Conservation (phyloP, 768 basidiomycete genomes). For the Suillus spraguei region DNA sequence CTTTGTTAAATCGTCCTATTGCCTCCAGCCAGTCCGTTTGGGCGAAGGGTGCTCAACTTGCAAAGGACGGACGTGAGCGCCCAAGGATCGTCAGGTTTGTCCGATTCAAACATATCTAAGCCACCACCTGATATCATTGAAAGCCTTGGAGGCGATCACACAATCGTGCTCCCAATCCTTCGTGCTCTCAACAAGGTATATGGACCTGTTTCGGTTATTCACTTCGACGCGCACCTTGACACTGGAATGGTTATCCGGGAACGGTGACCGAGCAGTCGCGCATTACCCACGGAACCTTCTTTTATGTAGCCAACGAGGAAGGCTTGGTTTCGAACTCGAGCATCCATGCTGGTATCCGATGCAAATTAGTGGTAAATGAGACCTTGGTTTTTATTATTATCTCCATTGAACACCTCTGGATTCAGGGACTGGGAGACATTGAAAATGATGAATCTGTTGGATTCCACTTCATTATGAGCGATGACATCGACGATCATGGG, state of each 20-base stretch:
- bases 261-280: conserved; percentile 58
- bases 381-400: background rate
- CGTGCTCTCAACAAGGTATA: conserved; percentile 78
- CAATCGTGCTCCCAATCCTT: conserved; percentile 84
- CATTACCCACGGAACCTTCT: conserved; percentile 87
- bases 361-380: conserved; percentile 59
- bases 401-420: background rate
- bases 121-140: background rate
- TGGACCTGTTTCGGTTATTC: conserved; percentile 81
- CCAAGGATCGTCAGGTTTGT: conserved; percentile 70
- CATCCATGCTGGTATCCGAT: conserved; percentile 86
- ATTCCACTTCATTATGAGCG: conserved; percentile 77
- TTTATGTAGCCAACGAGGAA: conserved; percentile 77
- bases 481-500: conserved; percentile 84
- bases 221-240: conserved; percentile 80
- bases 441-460: conserved; percentile 72
- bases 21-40: conserved; percentile 26
- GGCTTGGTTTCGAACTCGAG: conserved; percentile 73
- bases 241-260: conserved; percentile 51
- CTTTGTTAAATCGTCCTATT: conserved; percentile 63
- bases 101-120: background rate
- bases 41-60: conserved; percentile 36
- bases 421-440: conserved; percentile 36
- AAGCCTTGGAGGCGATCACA: conserved; percentile 83
- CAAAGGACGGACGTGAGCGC: conserved; percentile 63